phyloP scores from a whole-genome alignment of 2,329 filamentous ascomycete species.

The Cephalotrichum gorgonifer region DNA sequence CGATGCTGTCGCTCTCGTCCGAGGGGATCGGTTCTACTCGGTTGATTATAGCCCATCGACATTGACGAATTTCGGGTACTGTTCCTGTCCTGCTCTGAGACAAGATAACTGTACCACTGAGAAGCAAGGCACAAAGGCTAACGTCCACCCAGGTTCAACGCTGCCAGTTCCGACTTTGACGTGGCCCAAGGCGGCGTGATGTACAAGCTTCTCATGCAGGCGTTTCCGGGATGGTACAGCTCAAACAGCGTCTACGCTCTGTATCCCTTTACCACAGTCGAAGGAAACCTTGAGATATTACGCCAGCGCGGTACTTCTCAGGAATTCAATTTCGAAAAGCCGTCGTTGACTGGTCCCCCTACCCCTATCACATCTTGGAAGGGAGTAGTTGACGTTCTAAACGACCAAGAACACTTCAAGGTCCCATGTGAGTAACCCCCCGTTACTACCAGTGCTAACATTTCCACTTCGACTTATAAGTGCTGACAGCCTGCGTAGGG shows the following conservation, averaged over 20 bases:
- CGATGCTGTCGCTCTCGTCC: conserved; percentile 59
- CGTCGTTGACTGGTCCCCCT: conserved; percentile 8
- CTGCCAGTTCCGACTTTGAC: conserved; percentile 3
- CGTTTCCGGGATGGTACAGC: conserved; percentile 11
- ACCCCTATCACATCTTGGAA: conserved; percentile 13
- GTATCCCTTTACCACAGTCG: conserved; percentile 17
- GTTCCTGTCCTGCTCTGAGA: neutral
- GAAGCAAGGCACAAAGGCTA: neutral
- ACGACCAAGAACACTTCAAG: conserved; percentile 15
- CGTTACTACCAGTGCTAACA: neutral
- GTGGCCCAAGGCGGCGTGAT: conserved; percentile 12
- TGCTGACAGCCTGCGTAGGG: conserved; percentile 8
- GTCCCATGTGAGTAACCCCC: conserved; percentile 14
- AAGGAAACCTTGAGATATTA: conserved; percentile 11
- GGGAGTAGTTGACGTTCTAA: conserved; percentile 14
- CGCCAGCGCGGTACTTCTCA: conserved; percentile 8
- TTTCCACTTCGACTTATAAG: neutral
- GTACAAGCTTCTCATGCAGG: conserved; percentile 13
- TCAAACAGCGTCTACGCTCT: conserved; percentile 14
- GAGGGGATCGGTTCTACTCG: conserved; percentile 58
- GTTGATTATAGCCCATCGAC: conserved; percentile 27
- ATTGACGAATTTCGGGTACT: conserved; percentile 18
- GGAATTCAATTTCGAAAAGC: conserved; percentile 14
- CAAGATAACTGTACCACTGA: neutral
- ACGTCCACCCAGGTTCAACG: neutral